Base-by-base conservation (phyloP, 1,139 yeast species). In the Yamadazyma buinensis region DNA sequence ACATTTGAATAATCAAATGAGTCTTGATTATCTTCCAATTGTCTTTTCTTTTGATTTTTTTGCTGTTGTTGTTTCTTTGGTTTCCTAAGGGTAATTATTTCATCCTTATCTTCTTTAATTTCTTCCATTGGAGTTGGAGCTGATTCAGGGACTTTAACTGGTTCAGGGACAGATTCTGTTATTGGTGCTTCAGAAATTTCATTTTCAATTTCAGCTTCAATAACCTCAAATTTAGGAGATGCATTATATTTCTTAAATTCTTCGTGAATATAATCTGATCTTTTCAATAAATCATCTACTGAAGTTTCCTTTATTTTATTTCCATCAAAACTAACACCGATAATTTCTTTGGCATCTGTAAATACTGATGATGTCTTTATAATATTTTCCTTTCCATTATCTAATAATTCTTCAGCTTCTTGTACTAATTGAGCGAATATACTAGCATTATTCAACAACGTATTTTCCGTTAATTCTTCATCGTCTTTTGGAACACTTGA, bases 21-120 rank as follows among this genome's bases (percentile, higher is more conserved):
- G 28, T 52, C 50, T 22, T 41, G 46, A 4, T 50, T 47, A 26
- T 47, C 47, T 9, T 40, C 43, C 14, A 19, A 11, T 20, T 28
- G 24, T 15, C 26, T 26, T 38, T 34, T 34, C 34, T 33, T 26
- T 30, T 42, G 18, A 36, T 35, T 27, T 33, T 22, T 35, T 42
- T 36, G 40, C 42, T 36, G 40, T 17, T 17, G 19, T 43, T 42
- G 44, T 41, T 38, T 40, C 29, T 36, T 42, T 14, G 43, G 49
- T 41, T 59, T 67, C 24, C 75, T 70, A 40, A 81, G 58, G 0
- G 80, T 72, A 24, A 81, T 62, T 15, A 82, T 64, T 38, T 81
- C 87, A 38, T 77, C 69, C n/a, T 62, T 58, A 33, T 64, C 61
- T 28, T 52, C 47, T n/a, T 46, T 7, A 33, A 64, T 60, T 28